phyloP scores from a whole-genome alignment of 1,284 basidiomycete species.

The Boletus semigastroideus region DNA sequence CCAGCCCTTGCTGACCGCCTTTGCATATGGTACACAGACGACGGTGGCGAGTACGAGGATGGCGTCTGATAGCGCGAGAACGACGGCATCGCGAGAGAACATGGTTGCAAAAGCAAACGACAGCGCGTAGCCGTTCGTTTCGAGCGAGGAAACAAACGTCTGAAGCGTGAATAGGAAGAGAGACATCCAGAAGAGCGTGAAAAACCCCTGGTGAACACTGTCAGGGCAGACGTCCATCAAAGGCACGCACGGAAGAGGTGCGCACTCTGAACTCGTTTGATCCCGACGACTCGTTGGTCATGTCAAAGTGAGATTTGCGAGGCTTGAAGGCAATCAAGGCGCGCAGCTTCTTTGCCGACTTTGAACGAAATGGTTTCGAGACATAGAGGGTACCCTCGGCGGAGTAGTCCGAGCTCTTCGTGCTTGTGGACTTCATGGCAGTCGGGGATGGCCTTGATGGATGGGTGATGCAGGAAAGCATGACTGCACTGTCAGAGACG shows the following conservation, averaged over 20 bases:
- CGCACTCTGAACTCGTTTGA: slow-evolving; percentile 83
- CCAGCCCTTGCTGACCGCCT: slow-evolving; percentile 74
- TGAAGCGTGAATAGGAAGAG: slow-evolving; percentile 79
- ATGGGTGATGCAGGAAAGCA: slow-evolving; percentile 13
- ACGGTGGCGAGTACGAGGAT: slow-evolving; percentile 78
- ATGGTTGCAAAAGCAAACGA: slow-evolving; percentile 83
- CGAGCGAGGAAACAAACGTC: slow-evolving; percentile 77
- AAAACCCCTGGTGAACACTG: slow-evolving; percentile 68
- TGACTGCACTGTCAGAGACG: not conserved
- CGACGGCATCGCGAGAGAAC: slow-evolving; percentile 85
- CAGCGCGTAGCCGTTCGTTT: slow-evolving; percentile 76
- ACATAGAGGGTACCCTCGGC: slow-evolving; percentile 69
- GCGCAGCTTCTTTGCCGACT: slow-evolving; percentile 63
- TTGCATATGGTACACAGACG: slow-evolving; percentile 82
- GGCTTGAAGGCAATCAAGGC: slow-evolving; percentile 84
- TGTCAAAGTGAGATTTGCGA: slow-evolving; percentile 82
- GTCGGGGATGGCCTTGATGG: slow-evolving; percentile 2
- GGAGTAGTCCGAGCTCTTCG: slow-evolving; percentile 47
- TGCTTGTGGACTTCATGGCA: slow-evolving; percentile 18
- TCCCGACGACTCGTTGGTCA: slow-evolving; percentile 67
- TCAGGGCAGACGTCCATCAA: slow-evolving; percentile 3
- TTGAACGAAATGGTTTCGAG: slow-evolving; percentile 70
- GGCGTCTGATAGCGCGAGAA: slow-evolving; percentile 82
- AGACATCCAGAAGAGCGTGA: slow-evolving; percentile 88
- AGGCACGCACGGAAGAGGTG: slow-evolving; percentile 8